Base-by-base conservation (phyloP, 2,329 filamentous ascomycete genomes). In the Bertia moriformis region DNA sequence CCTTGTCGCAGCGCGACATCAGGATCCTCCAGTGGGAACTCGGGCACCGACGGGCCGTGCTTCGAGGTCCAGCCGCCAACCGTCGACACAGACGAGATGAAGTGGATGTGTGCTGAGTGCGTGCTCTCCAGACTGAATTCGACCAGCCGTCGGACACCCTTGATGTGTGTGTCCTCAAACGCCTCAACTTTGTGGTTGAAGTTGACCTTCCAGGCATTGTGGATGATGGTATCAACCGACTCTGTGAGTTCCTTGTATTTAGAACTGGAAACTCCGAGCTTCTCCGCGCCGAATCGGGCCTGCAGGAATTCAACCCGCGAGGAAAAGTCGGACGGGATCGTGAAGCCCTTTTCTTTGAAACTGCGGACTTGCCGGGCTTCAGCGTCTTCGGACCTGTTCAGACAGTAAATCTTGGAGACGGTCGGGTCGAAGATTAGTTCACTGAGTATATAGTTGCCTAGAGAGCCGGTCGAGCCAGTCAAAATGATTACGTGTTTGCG, bases 401-500 rank as follows among this genome's bases (percentile, higher is more conserved):
- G 39, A 18, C 45, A 57, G 39, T 48, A 51, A 18, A 60, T 42
- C 14, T 51, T 50, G 2, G 33, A 42, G 3, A 58, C 46, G 2
- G 29, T 40, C 1, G 45, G 38, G 7, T 52, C 46, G 4, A 29
- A 39, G 3, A 59, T 47, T 2, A 58, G 42, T 13, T 41, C 41
- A 14, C 54, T 43, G 0, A 59, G 49, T 3, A 59, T 38, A 40
- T 56, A 55, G 18, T 47, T 52, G 2, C 57, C 56, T 1, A 59
- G 45, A 0, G 54, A 51, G 12, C 56, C 57, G 2, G 56, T 59
- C 0, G 50, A 51, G 2, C 57, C 56, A 3, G 57, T 59, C 13
- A 60, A 38, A 14, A 55, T 44, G 4, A 60, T 41, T 3, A 20
- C 24, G 43, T 46, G 2, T n/a, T n/a, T n/a, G n/a, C n/a, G n/a